Base-by-base conservation (phyloP, 2,329 filamentous ascomycete species). In the Corniculantispora saksenae region DNA sequence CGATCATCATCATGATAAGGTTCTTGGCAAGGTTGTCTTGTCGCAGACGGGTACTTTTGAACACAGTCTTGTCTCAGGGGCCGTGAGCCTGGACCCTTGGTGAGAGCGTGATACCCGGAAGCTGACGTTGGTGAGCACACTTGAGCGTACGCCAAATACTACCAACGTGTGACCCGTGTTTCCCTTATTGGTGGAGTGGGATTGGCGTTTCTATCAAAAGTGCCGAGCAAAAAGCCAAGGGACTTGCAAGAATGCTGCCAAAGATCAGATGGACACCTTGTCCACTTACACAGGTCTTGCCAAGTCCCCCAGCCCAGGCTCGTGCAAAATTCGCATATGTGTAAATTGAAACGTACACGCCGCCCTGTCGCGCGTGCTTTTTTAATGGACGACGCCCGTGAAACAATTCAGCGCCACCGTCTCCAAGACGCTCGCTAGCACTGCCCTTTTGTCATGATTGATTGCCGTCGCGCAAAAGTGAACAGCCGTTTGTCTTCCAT, bases 261-360 rank as follows among this genome's bases (percentile, higher is more conserved):
- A 50, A 63, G 61, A 63, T 57, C 61, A 56, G 61, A 63, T 57
- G 61, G 53, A 45, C 43, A 48, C 13, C n/a, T 55, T 17, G 60
- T 25, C 60, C 60, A 63, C 61, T 63, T 63, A 63, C 51, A 57
- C 61, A 35, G 13, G 50, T 62, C 50, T 54, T 55, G 60, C 60
- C 60, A 62, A 62, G 60, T 47, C 59, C 35, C 15, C 40, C 23
- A 12, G 29, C n/a, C 15, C 19, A 55, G 35, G 38, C 48, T 47
- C 29, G 25, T 45, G 48, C 25, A 38, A 62, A 47, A 47, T 50
- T 21, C n/a, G n/a, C n/a, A 50, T 23, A 23, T 54, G 43, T 45
- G 40, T 51, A 63, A 38, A 27, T 63, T 48, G 61, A 63, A 63
- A 63, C 51, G 55, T 63, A 47, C 43, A 40, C 38, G 51, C 43